Base-by-base conservation (phyloP, 306 rosid species). In the Gastrolobium bilobum region DNA sequence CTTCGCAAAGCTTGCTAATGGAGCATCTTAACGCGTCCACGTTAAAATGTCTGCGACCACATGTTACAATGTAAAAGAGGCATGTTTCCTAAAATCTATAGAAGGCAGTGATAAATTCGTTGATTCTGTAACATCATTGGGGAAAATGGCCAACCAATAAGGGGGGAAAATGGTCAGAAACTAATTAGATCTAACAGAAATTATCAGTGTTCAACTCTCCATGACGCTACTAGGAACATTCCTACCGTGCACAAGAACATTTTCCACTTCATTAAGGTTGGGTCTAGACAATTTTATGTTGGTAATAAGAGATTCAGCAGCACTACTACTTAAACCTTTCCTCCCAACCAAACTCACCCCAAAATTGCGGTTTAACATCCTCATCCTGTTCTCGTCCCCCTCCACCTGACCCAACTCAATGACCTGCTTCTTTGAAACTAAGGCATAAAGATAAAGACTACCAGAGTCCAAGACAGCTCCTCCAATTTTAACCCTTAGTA, bases 261-360 rank as follows among this genome's bases (percentile, higher is more conserved):
- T 62, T 31, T 63, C 80, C 59, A 43, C 78, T 56, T 68, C 83
- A 64, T 15, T 65, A 62, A 31, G 79, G 57, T 79, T 69, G 63
- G 85, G 79, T 82, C 84, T 90, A 62, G 79, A 88, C 48, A 76
- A 52, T 75, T 79, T 87, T 80, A 93, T 74, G 85, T 34, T 56
- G 75, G 73, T 68, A 26, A 93, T 77, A 58, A 93, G 85, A 67
- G 97, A 81, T 65, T 87, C 88, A 71, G 78, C 97, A 14, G 73
- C 81, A 71, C 85, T 65, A 71, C 85, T 65, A 63, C 75, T 74
- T 54, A 93, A 78, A 34, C 97, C 91, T 59, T 85, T 91, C 74
- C 88, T 93, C 81, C 98, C 98, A 71, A 91, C 91, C 84, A 91
- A 83, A 78, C 83, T 84, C 72, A 86, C 90, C 74, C 93, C 87